Evolutionary conservation across 2,329 filamentous ascomycete species (phyloP), one percentile per base, ranked within the genome.

Genomic region (Falciphora oryzae): DNA sequence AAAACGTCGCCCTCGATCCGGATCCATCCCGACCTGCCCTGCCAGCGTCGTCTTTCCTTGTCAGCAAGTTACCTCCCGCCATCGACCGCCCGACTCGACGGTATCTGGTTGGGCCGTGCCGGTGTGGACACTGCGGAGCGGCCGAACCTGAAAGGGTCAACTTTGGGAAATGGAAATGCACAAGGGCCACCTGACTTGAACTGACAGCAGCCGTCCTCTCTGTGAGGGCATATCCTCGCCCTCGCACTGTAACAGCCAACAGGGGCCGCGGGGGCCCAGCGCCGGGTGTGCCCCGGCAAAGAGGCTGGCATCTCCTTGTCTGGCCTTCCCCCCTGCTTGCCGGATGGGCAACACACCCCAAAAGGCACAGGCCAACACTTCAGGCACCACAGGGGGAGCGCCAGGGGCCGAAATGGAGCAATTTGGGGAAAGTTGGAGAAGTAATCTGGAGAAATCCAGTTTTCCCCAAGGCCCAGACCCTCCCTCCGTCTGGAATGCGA

Each of bases 371-470:
- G 22, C 44, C 44, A n/a, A 7, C 22, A 4, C 44, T 53, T 22
- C 44, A 53, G 44, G 44, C 44, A 53, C 44, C 44, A 22, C 44
- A 25, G 38, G 8, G 11, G 38, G 38, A 44, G 38, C 38, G 38
- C 18, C 7, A 44, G 22, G 44, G 44, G 44, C 18, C 44, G 58
- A n/a, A 38, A 60, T 58, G 18, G 57, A 58, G 31, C 58, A 60
- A 60, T 60, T 60, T 60, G 58, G 58, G 25, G 58, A 60, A 59
- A 35, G 27, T 60, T 60, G 58, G 58, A 60, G 58, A 60, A 60
- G 29, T 31, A 60, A 60, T 60, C 27, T 60, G 58, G 58, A 31
- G 31, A 35, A 35, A 31, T 60, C 14, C 18, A 50, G 44, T 50
- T 6, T 6, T 10, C 8, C n/a, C 6, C 38, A 44, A 53, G 10